Evolutionary conservation across 495 filamentous ascomycete species (phyloP).

Genomic region (Trichoderma asperelloides): DNA sequence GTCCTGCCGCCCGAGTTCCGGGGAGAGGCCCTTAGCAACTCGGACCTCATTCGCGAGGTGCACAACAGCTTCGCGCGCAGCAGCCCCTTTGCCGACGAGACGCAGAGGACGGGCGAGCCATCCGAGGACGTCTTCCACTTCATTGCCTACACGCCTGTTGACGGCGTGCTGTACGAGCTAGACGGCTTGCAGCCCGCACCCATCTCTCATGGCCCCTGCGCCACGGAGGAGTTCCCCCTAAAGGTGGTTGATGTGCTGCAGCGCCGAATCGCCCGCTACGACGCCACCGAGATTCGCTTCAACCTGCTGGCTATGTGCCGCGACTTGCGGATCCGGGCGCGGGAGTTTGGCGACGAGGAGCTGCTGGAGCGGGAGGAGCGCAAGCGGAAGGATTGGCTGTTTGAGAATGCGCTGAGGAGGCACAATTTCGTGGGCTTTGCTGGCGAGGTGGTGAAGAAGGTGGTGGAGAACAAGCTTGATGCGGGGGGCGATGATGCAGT

Average conservation of each 20-base stretch:
- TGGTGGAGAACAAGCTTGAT: constrained; percentile 60
- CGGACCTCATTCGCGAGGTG: constrained; percentile 76
- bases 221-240: constrained; percentile 59
- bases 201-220: constrained; percentile 75
- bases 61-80: constrained; percentile 90
- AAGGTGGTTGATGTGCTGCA: constrained; percentile 82
- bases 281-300: constrained; percentile 80
- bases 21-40: constrained; percentile 53
- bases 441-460: constrained; percentile 81
- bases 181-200: constrained; percentile 90
- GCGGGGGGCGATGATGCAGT: constrained; percentile 54
- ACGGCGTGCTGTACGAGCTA: constrained; percentile 79
- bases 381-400: constrained; percentile 80
- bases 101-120: constrained; percentile 48
- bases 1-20: constrained; percentile 73
- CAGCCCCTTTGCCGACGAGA: constrained; percentile 88
- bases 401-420: constrained; percentile 87
- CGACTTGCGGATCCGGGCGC: constrained; percentile 66
- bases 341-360: constrained; percentile 77
- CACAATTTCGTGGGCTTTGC: constrained; percentile 98
- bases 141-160: constrained; percentile 82
- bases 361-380: constrained; percentile 67
- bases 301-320: constrained; percentile 88
- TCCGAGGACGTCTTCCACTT: constrained; percentile 92
- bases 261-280: constrained; percentile 77